Percentiles rank a stretch among this genome's conserved stretches.
Evolutionary conservation across 2,329 filamentous ascomycete species (phyloP).

Genomic region (Pyrenochaeta sp.): DNA sequence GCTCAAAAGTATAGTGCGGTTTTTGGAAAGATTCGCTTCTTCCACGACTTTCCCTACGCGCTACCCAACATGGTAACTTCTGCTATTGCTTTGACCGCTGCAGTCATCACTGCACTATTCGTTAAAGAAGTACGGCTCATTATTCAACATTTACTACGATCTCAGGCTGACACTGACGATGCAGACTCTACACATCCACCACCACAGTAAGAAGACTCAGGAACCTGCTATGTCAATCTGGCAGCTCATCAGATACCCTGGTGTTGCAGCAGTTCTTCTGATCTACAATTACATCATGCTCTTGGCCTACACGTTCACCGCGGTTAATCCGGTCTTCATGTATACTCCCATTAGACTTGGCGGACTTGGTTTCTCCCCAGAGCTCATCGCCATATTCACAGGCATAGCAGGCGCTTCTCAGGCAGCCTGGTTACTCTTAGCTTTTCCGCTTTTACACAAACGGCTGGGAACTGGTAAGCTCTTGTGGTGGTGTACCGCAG

Average conservation of each 20-base stretch:
- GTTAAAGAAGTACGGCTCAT: slow-evolving; percentile 64
- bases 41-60: slow-evolving; percentile 70
- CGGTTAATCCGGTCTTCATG: slow-evolving; percentile 72
- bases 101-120: slow-evolving; percentile 61
- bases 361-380: slow-evolving; percentile 68
- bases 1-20: slow-evolving; percentile 66
- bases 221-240: slow-evolving; percentile 54
- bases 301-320: slow-evolving; percentile 75
- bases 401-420: slow-evolving; percentile 70
- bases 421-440: slow-evolving; percentile 73
- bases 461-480: slow-evolving; percentile 72
- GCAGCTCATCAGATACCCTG: slow-evolving; percentile 67
- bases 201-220: slow-evolving; percentile 21
- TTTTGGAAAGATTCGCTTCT: slow-evolving; percentile 66
- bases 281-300: slow-evolving; percentile 72
- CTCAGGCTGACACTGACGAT: slow-evolving; percentile 6
- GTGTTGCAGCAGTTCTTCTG: slow-evolving; percentile 71
- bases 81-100: slow-evolving; percentile 61
- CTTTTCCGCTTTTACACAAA: slow-evolving; percentile 72
- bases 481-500: slow-evolving; percentile 63
- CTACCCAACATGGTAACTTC: slow-evolving; percentile 68
- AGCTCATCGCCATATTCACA: slow-evolving; percentile 72
- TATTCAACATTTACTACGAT: not conserved
- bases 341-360: slow-evolving; percentile 69
- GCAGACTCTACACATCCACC: slow-evolving; percentile 42